Conservation (phyloP, 495 filamentous ascomycete genomes). For the Trichocladium antarcticum region DNA sequence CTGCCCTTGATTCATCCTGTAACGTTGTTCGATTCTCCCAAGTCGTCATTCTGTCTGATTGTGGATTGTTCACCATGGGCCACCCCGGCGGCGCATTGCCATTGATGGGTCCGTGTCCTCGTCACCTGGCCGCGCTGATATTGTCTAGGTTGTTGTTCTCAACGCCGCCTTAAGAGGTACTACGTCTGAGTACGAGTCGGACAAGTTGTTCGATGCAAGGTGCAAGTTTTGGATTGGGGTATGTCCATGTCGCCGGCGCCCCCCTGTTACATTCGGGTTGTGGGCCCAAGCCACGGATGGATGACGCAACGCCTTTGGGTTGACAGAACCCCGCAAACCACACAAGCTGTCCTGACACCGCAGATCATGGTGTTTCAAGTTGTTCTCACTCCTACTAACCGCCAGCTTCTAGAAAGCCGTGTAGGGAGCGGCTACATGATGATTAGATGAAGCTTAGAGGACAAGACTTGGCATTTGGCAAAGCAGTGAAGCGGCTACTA, state of each 20-base stretch:
- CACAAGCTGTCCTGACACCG: background rate
- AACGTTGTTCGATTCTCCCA: background rate
- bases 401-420: too few species aligned
- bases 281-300: background rate
- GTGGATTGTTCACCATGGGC: too few species aligned
- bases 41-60: background rate
- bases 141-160: too few species aligned
- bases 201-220: too few species aligned
- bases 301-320: conserved; percentile 5
- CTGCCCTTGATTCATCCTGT: background rate
- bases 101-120: conserved; percentile 4
- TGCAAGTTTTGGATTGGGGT: background rate
- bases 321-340: background rate
- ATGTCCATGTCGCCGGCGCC: conserved; percentile 13
- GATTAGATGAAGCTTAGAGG: too few species aligned
- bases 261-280: background rate
- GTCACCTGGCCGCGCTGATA: conserved; percentile 21
- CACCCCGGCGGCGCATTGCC: too few species aligned
- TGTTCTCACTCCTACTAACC: background rate
- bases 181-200: too few species aligned
- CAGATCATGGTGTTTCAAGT: background rate
- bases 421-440: too few species aligned
- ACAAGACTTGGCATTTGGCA: too few species aligned
- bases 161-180: too few species aligned
- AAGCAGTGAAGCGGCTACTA: too few species aligned